These are phyloP conservation scores for Hygrocybe punicea DNA, from an alignment of 768 basidiomycete species.

Conservation along the genomic window DNA sequence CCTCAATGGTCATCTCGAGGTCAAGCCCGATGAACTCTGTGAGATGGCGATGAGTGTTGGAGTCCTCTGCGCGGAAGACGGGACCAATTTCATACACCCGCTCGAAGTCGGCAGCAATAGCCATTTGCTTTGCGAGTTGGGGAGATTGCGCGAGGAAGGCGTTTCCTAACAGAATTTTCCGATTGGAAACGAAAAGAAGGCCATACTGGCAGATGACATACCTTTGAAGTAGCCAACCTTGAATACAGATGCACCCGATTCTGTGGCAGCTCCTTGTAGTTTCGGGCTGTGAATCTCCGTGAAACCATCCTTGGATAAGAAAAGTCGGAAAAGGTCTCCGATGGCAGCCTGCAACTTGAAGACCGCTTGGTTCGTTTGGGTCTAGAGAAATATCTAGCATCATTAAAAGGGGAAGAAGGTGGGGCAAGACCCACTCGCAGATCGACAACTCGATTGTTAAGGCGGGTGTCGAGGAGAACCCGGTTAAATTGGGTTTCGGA, in stretches of 20 bases:
- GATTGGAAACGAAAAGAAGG: neutral
- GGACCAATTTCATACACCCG: slow-evolving; percentile 96
- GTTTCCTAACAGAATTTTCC: slow-evolving; percentile 49
- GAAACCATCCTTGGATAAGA: slow-evolving; percentile 71
- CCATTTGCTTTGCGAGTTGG: slow-evolving; percentile 98
- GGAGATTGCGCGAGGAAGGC: slow-evolving; percentile 97
- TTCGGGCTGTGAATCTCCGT: slow-evolving; percentile 97
- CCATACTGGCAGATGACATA: slow-evolving; percentile 17
- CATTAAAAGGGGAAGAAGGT: neutral
- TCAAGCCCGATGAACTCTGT: slow-evolving; percentile 99
- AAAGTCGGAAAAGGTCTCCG: slow-evolving; percentile 81
- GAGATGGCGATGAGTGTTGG: slow-evolving; percentile 96
- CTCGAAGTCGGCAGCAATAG: slow-evolving; percentile 97
- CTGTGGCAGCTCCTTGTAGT: slow-evolving; percentile 93
- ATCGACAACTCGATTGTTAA: slow-evolving; percentile 92
- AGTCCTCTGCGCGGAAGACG: slow-evolving; percentile 96
- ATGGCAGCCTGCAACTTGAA: slow-evolving; percentile 91
- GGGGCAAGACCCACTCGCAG: slow-evolving; percentile 63
- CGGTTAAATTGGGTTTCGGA: slow-evolving; percentile 64
- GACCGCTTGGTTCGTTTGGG: slow-evolving; percentile 91
- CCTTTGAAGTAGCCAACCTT: slow-evolving; percentile 98
- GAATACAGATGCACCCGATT: slow-evolving; percentile 95
- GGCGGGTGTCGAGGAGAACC: slow-evolving; percentile 88
- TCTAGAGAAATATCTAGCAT: slow-evolving; percentile 43
- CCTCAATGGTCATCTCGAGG: slow-evolving; percentile 98